Evolutionary conservation across 176 grass and related monocot genomes (phyloP), one percentile per base, ranked within the genome.

Genomic region (Carex cristatella): DNA sequence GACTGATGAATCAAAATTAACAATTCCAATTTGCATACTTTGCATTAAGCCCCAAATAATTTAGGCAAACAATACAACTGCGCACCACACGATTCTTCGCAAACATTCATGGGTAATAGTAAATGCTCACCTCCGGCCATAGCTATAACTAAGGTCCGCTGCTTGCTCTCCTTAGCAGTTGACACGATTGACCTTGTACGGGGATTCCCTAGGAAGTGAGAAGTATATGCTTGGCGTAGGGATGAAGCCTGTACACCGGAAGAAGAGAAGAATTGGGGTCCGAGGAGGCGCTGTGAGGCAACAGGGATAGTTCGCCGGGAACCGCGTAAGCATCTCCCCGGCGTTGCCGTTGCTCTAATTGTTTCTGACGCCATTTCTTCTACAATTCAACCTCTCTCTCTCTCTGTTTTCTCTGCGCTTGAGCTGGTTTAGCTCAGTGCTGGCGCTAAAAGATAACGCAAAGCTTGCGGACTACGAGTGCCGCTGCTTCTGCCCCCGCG

Each of bases 361-460:
- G 87, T 85, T 89, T 94, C 91, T 82, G 87, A 85, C 81, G 88
- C 91, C 96, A 98, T 95, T 51, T 84, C 56, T 82, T 61, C 69
- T 35, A 53, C 16, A 23, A 4, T 51, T 28, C 10, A 32, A 40
- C 16, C n/a, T 49, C 48, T 55, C 19, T 58, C 57, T 81, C 23
- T 23, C 23, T 23, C 23, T 23, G 46, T 38, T 3, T 31, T 37
- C 5, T 70, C 46, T 30, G 65, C 13, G 11, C 53, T 44, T 64
- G 49, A 66, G 37, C n/a, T 74, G 72, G 19, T 71, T 71, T 44
- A 61, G 57, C 55, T 78, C 31, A 77, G 58, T 65, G 19, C 14
- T 65, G 67, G 42, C 82, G 44, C 69, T 61, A 60, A 71, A 8
- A 69, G 81, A 83, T 83, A 83, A 83, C 61, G 81, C 64, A 83